Evolutionary conservation across 225 moss, liverwort and hornwort species (phyloP).

Genomic region (Antitrichia curtipendula): DNA sequence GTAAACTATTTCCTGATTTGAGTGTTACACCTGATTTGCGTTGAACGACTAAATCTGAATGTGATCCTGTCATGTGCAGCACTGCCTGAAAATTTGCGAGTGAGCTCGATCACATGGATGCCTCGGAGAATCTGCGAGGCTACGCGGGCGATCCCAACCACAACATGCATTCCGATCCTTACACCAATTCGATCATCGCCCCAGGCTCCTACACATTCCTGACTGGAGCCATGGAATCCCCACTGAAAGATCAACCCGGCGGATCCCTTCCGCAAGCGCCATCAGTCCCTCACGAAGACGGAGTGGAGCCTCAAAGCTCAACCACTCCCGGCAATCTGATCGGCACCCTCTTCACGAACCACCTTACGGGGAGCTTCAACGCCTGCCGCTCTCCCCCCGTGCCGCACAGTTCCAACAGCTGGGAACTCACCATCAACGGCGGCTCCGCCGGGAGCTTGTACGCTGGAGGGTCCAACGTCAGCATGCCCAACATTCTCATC

Average conservation of each 20-base stretch:
- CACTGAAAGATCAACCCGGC: constrained; percentile 4
- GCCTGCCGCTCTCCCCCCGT: not conserved
- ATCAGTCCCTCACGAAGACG: not conserved
- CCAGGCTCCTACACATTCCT: constrained; percentile 38
- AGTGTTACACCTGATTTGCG: not conserved
- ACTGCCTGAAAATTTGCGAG: not conserved
- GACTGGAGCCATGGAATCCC: constrained; percentile 9
- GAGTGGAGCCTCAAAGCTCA: not conserved
- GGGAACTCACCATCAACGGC: constrained; percentile 20
- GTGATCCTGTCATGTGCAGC: not conserved
- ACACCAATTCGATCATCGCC: constrained; percentile 16
- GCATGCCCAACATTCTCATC: constrained; percentile 24
- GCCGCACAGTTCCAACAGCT: constrained; percentile 11
- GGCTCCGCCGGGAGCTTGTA: not conserved
- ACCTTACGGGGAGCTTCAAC: constrained; percentile 3
- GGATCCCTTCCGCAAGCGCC: not conserved
- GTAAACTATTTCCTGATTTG: not conserved
- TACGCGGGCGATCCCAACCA: constrained; percentile 8
- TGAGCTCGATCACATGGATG: not conserved
- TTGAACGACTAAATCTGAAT: not conserved
- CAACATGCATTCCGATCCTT: constrained; percentile 13
- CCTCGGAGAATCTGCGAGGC: constrained; percentile 10
- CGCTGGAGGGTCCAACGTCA: constrained; percentile 3
- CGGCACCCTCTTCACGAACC: constrained; percentile 37
- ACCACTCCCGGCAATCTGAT: not conserved